A percentile compares a stretch with the other conserved stretches of the same genome.
Evolutionary conservation across 2,329 filamentous ascomycete genomes (phyloP).

Genomic region (Cladophialophora psammophila): DNA sequence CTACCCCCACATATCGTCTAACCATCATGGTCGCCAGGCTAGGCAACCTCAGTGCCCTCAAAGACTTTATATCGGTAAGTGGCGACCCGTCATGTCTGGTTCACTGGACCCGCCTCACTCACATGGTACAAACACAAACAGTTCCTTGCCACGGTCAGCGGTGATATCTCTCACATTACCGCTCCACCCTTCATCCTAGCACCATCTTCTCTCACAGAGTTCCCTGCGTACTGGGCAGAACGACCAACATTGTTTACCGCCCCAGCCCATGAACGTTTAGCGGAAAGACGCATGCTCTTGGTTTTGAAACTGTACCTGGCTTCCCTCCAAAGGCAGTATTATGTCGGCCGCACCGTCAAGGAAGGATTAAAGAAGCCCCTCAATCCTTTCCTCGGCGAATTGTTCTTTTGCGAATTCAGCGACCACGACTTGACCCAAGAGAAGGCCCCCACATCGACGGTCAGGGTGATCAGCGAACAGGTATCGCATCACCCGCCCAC

Average conservation of each 20-base stretch:
- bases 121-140: background rate
- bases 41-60: conserved; percentile 40
- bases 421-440: conserved; percentile 33
- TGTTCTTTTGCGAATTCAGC: conserved; percentile 39
- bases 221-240: conserved; percentile 76
- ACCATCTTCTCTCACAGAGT: conserved; percentile 38
- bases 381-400: conserved; percentile 40
- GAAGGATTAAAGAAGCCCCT: conserved; percentile 40
- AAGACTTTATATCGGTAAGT: conserved; percentile 43
- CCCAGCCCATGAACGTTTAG: conserved; percentile 78
- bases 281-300: conserved; percentile 80
- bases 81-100: background rate
- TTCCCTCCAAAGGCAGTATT: conserved; percentile 82
- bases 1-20: background rate
- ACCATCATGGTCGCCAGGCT: conserved; percentile 35
- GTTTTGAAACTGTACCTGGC: conserved; percentile 96
- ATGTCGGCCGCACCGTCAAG: conserved; percentile 48
- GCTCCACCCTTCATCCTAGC: conserved; percentile 57
- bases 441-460: conserved; percentile 31
- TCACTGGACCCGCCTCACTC: background rate
- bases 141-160: conserved; percentile 81
- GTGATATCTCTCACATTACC: conserved; percentile 80
- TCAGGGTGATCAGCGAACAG: conserved; percentile 38
- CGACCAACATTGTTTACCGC: conserved; percentile 81
- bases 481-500: conserved; percentile 41